Conservation (phyloP, 495 filamentous ascomycete genomes). For the Baudoinia panamericana region DNA sequence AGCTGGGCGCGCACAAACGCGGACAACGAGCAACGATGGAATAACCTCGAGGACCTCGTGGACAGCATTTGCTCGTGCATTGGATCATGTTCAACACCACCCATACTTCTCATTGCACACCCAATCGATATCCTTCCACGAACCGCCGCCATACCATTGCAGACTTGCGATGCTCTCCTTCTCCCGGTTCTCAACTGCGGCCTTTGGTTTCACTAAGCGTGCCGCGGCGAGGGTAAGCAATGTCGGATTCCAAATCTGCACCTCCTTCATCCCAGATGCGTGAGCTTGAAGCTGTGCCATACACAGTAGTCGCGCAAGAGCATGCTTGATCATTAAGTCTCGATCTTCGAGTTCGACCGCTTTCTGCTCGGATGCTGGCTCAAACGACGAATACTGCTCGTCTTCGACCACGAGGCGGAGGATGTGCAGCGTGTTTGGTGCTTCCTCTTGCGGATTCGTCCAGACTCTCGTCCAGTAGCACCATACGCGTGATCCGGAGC, state of each 20-base stretch:
- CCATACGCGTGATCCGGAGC: conserved; percentile 48
- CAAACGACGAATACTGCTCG: conserved; percentile 28
- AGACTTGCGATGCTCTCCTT: conserved; percentile 50
- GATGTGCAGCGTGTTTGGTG: conserved; percentile 63
- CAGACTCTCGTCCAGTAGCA: conserved; percentile 72
- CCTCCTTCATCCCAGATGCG: conserved; percentile 44
- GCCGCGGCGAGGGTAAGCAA: conserved; percentile 46
- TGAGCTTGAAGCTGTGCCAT: conserved; percentile 44
- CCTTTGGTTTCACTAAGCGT: conserved; percentile 36
- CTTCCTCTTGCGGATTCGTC: conserved; percentile 30
- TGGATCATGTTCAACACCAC: conserved; percentile 87
- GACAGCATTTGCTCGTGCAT: no score
- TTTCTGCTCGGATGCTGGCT: conserved; percentile 23
- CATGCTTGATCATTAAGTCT: conserved; percentile 9
- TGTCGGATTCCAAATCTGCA: conserved; percentile 55
- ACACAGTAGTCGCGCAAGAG: conserved; percentile 39
- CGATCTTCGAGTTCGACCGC: conserved; percentile 19
- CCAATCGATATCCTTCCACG: conserved; percentile 59
- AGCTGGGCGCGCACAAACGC: no score
- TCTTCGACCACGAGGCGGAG: conserved; percentile 65
- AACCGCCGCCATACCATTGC: conserved; percentile 46
- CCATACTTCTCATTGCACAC: conserved; percentile 82
- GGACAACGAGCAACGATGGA: no score
- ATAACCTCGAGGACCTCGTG: no score
- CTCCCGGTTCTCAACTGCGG: conserved; percentile 44